These are phyloP conservation scores for Pyrus pyrifolia DNA, from an alignment of 306 rosid species.

Conservation along the genomic window DNA sequence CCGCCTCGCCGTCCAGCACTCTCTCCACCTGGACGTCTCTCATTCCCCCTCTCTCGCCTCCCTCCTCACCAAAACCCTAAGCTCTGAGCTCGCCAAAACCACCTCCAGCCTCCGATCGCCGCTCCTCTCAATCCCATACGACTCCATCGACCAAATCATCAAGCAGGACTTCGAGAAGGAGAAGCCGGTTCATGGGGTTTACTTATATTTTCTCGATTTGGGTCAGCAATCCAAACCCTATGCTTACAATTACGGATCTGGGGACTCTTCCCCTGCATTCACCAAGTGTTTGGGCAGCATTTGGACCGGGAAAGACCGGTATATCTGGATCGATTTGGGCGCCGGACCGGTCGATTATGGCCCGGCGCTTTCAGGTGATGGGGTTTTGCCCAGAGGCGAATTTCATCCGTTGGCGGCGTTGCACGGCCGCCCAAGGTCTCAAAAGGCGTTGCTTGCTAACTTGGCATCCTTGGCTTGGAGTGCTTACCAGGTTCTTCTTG, in stretches of 20 bases:
- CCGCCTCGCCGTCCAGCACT: constrained; percentile 45
- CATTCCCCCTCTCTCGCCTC: constrained; percentile 50
- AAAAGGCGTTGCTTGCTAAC: constrained; percentile 63
- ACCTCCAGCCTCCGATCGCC: constrained; percentile 53
- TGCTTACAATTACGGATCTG: constrained; percentile 58
- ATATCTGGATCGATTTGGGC: constrained; percentile 79
- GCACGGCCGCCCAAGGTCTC: constrained; percentile 64
- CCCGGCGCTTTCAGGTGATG: constrained; percentile 81
- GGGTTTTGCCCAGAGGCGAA: constrained; percentile 75
- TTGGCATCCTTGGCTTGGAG: constrained; percentile 70
- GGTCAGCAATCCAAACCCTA: constrained; percentile 57
- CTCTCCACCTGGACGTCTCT: constrained; percentile 62
- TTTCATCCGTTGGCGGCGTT: constrained; percentile 77
- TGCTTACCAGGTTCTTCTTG: constrained; percentile 74
- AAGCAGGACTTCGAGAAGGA: constrained; percentile 39
- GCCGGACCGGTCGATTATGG: constrained; percentile 95
- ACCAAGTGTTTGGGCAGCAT: constrained; percentile 69
- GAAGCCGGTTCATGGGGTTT: constrained; percentile 51
- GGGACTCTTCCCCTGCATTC: constrained; percentile 63
- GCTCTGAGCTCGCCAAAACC: constrained; percentile 29
- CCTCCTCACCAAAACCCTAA: constrained; percentile 40
- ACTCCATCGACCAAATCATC: constrained; percentile 45
- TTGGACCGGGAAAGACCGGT: constrained; percentile 64
- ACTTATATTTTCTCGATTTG: constrained; percentile 58
- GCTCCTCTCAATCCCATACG: constrained; percentile 42